Evolutionary conservation across 2,329 filamentous ascomycete genomes (phyloP).

Genomic region (Achaetomium macrosporum): DNA sequence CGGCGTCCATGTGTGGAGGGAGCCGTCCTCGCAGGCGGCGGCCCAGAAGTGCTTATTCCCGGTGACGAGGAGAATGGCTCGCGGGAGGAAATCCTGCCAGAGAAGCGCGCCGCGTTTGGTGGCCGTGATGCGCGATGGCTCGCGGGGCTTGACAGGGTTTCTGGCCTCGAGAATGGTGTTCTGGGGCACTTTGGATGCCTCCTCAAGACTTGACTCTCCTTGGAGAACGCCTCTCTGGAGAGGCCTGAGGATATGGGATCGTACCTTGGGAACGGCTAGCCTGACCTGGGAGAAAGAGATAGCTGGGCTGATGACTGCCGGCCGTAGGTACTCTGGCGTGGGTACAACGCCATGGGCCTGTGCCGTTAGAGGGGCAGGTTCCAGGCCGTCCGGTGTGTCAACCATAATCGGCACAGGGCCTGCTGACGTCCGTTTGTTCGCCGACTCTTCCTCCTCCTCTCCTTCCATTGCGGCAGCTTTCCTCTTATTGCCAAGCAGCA

Average conservation of each 20-base stretch:
- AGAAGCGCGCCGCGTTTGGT: constrained; percentile 72
- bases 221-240: constrained; percentile 61
- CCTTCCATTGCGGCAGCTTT: constrained; percentile 69
- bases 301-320: constrained; percentile 77
- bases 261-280: constrained; percentile 79
- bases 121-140: constrained; percentile 78
- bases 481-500: constrained; percentile 90
- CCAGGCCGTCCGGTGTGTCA: constrained; percentile 70
- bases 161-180: constrained; percentile 81
- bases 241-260: constrained; percentile 75
- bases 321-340: constrained; percentile 79
- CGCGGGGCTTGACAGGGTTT: constrained; percentile 70
- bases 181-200: constrained; percentile 57
- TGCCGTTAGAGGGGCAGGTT: constrained; percentile 63
- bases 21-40: constrained; percentile 88
- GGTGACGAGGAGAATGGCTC: constrained; percentile 80
- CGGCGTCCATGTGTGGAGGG: constrained; percentile 84
- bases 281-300: constrained; percentile 78
- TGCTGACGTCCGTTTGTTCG: constrained; percentile 48
- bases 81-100: constrained; percentile 92
- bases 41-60: constrained; percentile 90
- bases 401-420: constrained; percentile 69
- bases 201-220: constrained; percentile 49
- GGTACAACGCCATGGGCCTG: constrained; percentile 55
- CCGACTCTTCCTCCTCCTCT: constrained; percentile 64